Percentiles rank a stretch among this genome's conserved stretches.
Conservation (phyloP, 768 basidiomycete genomes). For the Phanerochaete sordida region DNA sequence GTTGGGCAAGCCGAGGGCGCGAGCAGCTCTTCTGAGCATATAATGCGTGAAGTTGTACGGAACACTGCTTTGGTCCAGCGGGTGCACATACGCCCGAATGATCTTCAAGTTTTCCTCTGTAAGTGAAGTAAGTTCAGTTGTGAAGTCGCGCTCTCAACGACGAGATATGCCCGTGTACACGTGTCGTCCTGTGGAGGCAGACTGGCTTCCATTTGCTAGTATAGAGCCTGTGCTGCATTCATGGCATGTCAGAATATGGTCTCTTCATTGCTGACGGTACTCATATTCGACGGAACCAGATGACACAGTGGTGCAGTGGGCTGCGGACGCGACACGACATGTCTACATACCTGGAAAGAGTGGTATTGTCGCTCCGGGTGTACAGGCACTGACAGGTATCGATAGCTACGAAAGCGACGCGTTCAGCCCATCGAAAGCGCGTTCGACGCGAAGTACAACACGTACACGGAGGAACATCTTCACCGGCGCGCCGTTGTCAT, state of each 20-base stretch:
- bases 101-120: slow-evolving; percentile 81
- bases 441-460: slow-evolving; percentile 1
- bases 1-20: slow-evolving; percentile 62
- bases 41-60: slow-evolving; percentile 63
- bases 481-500: slow-evolving; percentile 63
- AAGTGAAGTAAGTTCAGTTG: neutral
- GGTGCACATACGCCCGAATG: slow-evolving; percentile 69
- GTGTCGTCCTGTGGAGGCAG: neutral
- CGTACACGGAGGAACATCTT: slow-evolving; percentile 76
- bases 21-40: slow-evolving; percentile 62
- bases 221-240: neutral
- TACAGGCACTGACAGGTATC: slow-evolving; percentile 60
- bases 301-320: neutral
- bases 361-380: slow-evolving; percentile 58
- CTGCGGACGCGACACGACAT: neutral
- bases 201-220: neutral
- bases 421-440: neutral
- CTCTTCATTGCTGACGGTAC: neutral
- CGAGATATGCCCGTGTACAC: neutral
- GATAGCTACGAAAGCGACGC: slow-evolving; percentile 43
- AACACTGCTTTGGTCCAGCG: slow-evolving; percentile 63
- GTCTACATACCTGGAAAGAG: slow-evolving; percentile 62
- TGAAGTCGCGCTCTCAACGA: neutral
- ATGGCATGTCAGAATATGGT: neutral
- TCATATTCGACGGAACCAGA: neutral